These are phyloP conservation scores for Carpinus viminea DNA, from an alignment of 306 rosid species.

Conservation along the genomic window DNA sequence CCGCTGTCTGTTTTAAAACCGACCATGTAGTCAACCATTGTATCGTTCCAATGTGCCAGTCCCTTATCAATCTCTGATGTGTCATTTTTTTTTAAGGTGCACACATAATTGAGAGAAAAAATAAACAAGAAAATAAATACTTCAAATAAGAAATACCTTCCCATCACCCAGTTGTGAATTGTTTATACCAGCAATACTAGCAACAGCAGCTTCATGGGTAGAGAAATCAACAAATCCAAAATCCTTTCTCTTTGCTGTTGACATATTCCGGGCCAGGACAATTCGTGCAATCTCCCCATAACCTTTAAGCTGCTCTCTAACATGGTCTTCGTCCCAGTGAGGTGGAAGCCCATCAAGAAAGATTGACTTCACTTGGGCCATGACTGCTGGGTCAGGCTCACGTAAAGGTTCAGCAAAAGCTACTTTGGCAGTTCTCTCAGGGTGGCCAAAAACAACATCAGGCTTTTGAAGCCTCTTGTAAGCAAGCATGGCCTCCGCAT, in stretches of 20 bases:
- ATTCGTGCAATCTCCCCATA: conserved; percentile 66
- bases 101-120: neutral
- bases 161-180: conserved; percentile 55
- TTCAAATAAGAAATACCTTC: conserved; percentile 49
- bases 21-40: neutral
- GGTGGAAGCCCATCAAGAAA: conserved; percentile 78
- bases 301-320: conserved; percentile 50
- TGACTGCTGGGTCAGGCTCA: conserved; percentile 68
- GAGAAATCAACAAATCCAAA: conserved; percentile 86
- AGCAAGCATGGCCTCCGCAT: conserved; percentile 74
- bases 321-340: conserved; percentile 66
- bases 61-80: neutral
- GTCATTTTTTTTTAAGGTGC: neutral
- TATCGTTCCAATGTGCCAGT: conserved; percentile 17
- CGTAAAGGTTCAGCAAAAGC: conserved; percentile 79
- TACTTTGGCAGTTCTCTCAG: conserved; percentile 84
- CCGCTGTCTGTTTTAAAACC: conserved; percentile 1
- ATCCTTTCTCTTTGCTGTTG: conserved; percentile 78
- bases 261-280: conserved; percentile 68
- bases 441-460: conserved; percentile 79
- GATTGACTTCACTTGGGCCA: conserved; percentile 84
- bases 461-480: conserved; percentile 87
- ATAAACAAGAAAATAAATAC: conserved; percentile 12
- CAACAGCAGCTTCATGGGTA: conserved; percentile 72
- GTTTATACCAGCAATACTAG: conserved; percentile 66